phyloP scores from a whole-genome alignment of 176 grass and related monocot species.

The Melocanna baccifera region DNA sequence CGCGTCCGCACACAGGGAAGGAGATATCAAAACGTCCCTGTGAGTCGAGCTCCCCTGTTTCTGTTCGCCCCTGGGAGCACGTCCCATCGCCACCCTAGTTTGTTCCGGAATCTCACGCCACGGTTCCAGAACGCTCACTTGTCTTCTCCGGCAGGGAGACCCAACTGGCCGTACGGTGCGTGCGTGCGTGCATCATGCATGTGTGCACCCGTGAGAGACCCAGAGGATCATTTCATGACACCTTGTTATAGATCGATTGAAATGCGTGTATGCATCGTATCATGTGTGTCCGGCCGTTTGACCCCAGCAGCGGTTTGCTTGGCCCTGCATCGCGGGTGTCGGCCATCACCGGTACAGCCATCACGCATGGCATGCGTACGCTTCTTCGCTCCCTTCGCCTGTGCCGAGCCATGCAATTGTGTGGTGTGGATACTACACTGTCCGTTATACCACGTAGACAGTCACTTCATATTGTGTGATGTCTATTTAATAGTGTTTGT shows the following conservation, averaged over 20 bases:
- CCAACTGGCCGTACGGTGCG: neutral
- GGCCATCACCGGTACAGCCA: neutral
- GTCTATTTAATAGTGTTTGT: no score
- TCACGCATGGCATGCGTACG: neutral
- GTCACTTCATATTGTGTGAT: no score
- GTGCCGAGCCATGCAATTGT: neutral
- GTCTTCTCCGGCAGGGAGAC: conserved; percentile 8
- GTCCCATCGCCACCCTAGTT: conserved; percentile 31
- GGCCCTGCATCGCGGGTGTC: neutral
- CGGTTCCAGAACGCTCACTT: neutral
- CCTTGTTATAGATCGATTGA: neutral
- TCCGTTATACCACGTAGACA: no score
- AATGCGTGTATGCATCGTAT: no score
- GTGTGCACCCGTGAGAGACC: neutral
- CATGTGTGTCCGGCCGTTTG: neutral
- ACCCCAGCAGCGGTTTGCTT: neutral
- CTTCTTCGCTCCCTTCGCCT: neutral
- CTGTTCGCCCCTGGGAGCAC: neutral
- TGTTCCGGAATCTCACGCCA: conserved; percentile 28
- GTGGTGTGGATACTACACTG: neutral
- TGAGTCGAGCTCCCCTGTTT: neutral
- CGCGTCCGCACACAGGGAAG: neutral
- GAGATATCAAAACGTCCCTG: neutral
- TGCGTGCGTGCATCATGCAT: neutral
- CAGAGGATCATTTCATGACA: neutral